Percentiles rank a stretch among this genome's conserved stretches.
Conservation (phyloP, 768 basidiomycete species). For the Leccinum fibrillosum region DNA sequence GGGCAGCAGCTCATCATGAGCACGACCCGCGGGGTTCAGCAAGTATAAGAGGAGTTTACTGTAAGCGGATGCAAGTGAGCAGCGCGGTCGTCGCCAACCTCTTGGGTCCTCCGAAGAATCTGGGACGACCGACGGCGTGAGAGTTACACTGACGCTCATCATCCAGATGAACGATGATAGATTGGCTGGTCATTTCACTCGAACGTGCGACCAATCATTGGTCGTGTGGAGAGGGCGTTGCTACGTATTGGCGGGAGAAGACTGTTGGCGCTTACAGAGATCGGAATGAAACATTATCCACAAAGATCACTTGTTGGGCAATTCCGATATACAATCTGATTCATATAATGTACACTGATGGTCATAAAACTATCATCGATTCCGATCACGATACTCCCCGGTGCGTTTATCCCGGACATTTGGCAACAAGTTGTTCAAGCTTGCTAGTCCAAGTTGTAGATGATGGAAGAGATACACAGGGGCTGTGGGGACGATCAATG, state of each 20-base stretch:
- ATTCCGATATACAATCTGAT: neutral
- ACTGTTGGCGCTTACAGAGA: neutral
- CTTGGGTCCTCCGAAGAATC: slow-evolving; percentile 30
- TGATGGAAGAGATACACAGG: slow-evolving; percentile 21
- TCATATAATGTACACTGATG: neutral
- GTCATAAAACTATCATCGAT: neutral
- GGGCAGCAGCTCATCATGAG: slow-evolving; percentile 47
- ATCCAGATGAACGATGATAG: neutral
- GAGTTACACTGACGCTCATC: neutral
- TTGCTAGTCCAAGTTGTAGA: slow-evolving; percentile 12
- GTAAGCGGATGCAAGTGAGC: slow-evolving; percentile 52
- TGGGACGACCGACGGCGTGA: slow-evolving; percentile 14
- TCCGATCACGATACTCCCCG: neutral
- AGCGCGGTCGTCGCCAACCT: slow-evolving; percentile 50
- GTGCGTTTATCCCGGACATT: neutral
- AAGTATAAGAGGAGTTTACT: slow-evolving; percentile 44
- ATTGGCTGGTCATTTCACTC: neutral
- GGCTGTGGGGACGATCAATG: slow-evolving; percentile 20
- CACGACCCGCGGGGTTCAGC: slow-evolving; percentile 38
- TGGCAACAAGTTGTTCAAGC: neutral
- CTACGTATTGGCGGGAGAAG: neutral
- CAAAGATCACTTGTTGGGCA: neutral
- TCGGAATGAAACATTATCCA: no score
- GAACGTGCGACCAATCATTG: neutral
- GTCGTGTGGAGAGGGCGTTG: neutral